Evolutionary conservation across 169 alveolate species (phyloP).

Genomic region (Besnoitia besnoiti): DNA sequence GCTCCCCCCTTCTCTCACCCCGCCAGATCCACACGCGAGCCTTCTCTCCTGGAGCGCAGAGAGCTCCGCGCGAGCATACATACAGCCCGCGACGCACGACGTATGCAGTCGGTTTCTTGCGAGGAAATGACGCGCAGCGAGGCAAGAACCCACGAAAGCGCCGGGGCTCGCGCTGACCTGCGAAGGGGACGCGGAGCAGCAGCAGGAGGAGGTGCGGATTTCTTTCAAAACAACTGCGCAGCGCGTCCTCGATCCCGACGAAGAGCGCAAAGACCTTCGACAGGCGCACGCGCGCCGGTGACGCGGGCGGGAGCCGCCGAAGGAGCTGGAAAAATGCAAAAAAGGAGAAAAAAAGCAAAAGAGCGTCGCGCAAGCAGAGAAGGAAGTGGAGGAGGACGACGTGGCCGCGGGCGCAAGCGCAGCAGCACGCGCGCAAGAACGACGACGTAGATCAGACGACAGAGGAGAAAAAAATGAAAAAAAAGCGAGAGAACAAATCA

Average conservation of each 20-base stretch:
- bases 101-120: too few relatives aligned
- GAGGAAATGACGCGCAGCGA: too few relatives aligned
- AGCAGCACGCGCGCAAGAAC: neutral
- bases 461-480: neutral
- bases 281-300: neutral
- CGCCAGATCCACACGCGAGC: too few relatives aligned
- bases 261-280: neutral
- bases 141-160: too few relatives aligned
- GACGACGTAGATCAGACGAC: neutral
- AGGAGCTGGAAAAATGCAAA: neutral
- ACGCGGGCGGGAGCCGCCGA: neutral
- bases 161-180: too few relatives aligned
- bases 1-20: too few relatives aligned
- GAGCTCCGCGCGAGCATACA: too few relatives aligned
- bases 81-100: too few relatives aligned
- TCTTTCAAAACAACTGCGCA: neutral
- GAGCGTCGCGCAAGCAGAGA: neutral
- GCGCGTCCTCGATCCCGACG: neutral
- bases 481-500: neutral
- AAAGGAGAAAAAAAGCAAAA: neutral
- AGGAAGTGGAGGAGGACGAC: neutral
- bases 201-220: neutral
- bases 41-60: too few relatives aligned
- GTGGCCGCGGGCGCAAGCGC: neutral
- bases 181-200: too few relatives aligned